These are phyloP conservation scores for Suillus cothurnatus DNA, from an alignment of 768 basidiomycete species.

Conservation along the genomic window DNA sequence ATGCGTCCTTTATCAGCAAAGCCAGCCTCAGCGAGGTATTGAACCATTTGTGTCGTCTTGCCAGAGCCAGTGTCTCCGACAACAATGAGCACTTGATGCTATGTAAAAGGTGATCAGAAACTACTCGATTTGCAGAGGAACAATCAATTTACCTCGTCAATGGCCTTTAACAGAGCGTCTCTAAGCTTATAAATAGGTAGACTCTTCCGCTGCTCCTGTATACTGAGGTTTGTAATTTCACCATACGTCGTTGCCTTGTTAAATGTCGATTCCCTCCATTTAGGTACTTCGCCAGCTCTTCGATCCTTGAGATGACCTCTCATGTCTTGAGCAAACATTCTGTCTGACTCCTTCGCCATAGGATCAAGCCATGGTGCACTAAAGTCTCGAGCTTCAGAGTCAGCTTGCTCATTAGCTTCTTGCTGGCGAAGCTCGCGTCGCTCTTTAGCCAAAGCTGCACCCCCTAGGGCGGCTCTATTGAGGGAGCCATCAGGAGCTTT, in stretches of 20 bases:
- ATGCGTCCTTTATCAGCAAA: slow-evolving; percentile 89
- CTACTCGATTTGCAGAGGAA: neutral
- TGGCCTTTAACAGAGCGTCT: slow-evolving; percentile 86
- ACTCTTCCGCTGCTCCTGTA: slow-evolving; percentile 90
- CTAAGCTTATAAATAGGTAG: slow-evolving; percentile 96
- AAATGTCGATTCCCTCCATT: slow-evolving; percentile 90
- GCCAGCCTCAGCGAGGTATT: slow-evolving; percentile 95
- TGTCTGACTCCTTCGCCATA: slow-evolving; percentile 88
- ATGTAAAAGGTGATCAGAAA: slow-evolving; percentile 16
- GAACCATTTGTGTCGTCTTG: slow-evolving; percentile 99
- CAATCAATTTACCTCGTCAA: slow-evolving; percentile 71
- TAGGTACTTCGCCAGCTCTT: slow-evolving; percentile 78
- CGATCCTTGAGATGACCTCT: slow-evolving; percentile 81
- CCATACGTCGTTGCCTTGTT: slow-evolving; percentile 97
- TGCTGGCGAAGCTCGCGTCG: slow-evolving; percentile 92
- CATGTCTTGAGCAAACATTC: slow-evolving; percentile 91
- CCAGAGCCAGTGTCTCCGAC: slow-evolving; percentile 99
- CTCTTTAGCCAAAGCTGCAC: slow-evolving; percentile 93
- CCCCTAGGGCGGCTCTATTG: slow-evolving; percentile 93
- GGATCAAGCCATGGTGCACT: slow-evolving; percentile 98
- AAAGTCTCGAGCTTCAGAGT: slow-evolving; percentile 93
- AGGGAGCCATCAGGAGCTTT: slow-evolving; percentile 98
- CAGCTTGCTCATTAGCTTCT: slow-evolving; percentile 91
- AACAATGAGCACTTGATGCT: slow-evolving; percentile 92
- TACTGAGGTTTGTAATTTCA: slow-evolving; percentile 85